phyloP scores from a whole-genome alignment of 495 filamentous ascomycete genomes.

The Talaromyces nanjingensis region DNA sequence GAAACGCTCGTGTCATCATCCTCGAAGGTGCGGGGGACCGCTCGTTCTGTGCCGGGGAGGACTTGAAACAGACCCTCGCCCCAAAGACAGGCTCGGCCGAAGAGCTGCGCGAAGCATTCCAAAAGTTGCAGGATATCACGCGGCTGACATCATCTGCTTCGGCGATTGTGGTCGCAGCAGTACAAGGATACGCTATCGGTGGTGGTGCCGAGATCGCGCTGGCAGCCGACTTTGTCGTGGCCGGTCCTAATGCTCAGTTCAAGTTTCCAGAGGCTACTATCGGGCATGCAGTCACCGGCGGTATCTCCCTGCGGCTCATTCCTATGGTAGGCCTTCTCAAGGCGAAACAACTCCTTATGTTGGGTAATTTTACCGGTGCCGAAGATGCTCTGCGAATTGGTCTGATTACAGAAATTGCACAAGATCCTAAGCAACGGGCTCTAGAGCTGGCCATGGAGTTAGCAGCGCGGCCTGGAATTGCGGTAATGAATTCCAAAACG shows the following conservation, averaged over 20 bases:
- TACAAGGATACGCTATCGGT: constrained; percentile 5
- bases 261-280: constrained; percentile 7
- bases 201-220: constrained; percentile 4
- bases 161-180: not conserved
- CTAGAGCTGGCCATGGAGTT: constrained; percentile 2
- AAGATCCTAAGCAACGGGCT: constrained; percentile 5
- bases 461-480: not conserved
- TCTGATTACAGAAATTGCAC: constrained; percentile 5
- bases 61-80: constrained; percentile 2
- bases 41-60: constrained; percentile 2
- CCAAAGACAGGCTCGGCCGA: constrained; percentile 2
- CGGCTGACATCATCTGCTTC: constrained; percentile 6
- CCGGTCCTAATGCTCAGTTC: constrained; percentile 5
- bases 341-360: constrained; percentile 8
- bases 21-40: constrained; percentile 5
- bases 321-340: constrained; percentile 6
- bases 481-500: constrained; percentile 7
- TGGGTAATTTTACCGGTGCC: constrained; percentile 1
- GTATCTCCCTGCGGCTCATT: not conserved
- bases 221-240: constrained; percentile 6
- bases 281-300: constrained; percentile 6
- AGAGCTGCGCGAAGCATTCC: constrained; percentile 7
- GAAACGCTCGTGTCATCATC: constrained; percentile 5
- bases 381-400: constrained; percentile 3
- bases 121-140: constrained; percentile 4